A percentile compares a stretch with the other conserved stretches of the same genome.
Conservation (phyloP, 2,329 filamentous ascomycete genomes). For the Cucurbitaria berberidis region DNA sequence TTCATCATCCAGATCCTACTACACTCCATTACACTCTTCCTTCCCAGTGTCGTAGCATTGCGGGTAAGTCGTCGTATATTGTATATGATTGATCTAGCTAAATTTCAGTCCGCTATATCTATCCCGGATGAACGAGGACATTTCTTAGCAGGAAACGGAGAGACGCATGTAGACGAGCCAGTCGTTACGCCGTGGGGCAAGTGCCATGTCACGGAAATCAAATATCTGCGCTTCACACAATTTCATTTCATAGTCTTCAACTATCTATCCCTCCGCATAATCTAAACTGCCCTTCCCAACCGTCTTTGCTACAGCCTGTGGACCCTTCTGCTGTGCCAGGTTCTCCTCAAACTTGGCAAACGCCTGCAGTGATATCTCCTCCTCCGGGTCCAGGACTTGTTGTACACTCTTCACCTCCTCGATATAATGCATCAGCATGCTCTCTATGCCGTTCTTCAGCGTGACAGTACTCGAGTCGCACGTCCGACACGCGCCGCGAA, state of each 20-base stretch:
- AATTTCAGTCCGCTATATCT: too few relatives aligned
- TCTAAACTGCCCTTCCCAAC: constrained; percentile 61
- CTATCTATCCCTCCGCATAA: constrained; percentile 45
- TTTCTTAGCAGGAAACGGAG: too few relatives aligned
- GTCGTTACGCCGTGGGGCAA: neutral
- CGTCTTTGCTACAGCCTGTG: constrained; percentile 57
- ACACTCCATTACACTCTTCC: too few relatives aligned
- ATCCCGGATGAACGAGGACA: too few relatives aligned
- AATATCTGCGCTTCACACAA: too few relatives aligned
- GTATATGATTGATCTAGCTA: too few relatives aligned
- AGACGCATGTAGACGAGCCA: neutral
- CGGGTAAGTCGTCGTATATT: too few relatives aligned
- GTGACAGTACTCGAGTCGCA: constrained; percentile 98
- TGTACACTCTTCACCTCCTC: constrained; percentile 93
- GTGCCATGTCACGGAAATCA: neutral
- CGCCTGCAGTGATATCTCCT: constrained; percentile 83
- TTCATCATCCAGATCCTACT: too few relatives aligned
- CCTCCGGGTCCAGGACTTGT: constrained; percentile 89
- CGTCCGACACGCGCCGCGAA: constrained; percentile 90
- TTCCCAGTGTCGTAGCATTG: too few relatives aligned
- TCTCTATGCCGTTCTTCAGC: constrained; percentile 96
- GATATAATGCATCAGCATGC: constrained; percentile 93
- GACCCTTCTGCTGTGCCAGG: constrained; percentile 64
- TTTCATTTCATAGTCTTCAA: neutral
- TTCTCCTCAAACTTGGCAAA: constrained; percentile 97